phyloP scores from a whole-genome alignment of 352 stramenopile genomes.

The Phytophthora idaei region DNA sequence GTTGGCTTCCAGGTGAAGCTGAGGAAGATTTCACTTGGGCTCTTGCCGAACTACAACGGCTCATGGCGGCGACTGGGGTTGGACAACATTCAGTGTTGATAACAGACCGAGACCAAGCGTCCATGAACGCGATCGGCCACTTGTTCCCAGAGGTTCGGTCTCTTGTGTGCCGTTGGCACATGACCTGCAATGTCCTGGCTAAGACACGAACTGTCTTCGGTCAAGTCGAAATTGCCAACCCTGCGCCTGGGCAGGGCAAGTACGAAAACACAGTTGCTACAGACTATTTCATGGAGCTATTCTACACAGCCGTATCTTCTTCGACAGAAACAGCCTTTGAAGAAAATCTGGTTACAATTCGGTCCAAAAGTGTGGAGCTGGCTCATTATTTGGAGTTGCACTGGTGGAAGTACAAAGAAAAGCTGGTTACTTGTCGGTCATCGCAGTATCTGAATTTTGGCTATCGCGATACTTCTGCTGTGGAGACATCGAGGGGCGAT shows the following conservation, averaged over 20 bases:
- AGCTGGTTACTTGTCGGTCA: neutral
- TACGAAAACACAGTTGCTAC: neutral
- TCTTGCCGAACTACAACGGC: neutral
- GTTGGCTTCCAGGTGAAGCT: neutral
- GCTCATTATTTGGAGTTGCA: too few relatives aligned
- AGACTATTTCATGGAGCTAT: neutral
- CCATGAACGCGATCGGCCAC: neutral
- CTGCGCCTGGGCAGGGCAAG: neutral
- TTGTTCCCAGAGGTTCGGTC: neutral
- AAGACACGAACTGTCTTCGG: neutral
- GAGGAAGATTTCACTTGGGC: neutral
- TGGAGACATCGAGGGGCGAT: neutral
- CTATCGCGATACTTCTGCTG: neutral
- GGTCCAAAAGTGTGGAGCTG: too few relatives aligned
- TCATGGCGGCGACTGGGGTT: neutral
- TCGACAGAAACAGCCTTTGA: neutral
- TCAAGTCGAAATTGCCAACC: neutral
- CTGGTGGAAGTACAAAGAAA: neutral
- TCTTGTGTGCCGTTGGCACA: neutral
- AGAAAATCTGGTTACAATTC: neutral
- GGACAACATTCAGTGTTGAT: neutral
- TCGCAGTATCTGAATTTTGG: neutral
- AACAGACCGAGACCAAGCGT: neutral
- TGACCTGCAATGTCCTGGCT: neutral
- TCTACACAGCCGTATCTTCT: neutral